Base-by-base conservation (phyloP, 176 grass and related monocot genomes). In the Avena sativa region DNA sequence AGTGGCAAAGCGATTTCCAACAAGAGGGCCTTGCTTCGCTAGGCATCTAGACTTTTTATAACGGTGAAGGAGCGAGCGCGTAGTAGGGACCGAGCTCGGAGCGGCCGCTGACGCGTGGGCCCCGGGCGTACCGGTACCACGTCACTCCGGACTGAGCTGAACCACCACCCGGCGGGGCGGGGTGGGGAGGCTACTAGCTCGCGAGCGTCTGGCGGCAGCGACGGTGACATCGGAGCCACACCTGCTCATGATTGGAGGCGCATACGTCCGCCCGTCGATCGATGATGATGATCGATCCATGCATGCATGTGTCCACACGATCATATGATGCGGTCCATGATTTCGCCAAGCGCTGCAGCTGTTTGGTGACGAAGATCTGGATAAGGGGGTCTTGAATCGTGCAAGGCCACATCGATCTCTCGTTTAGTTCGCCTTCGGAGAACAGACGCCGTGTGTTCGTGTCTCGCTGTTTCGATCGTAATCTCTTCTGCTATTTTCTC, bases 41-140 rank as follows among this genome's bases (percentile, higher is more conserved):
- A 36, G 66, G 80, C 48, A 57, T 74, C 75, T 58, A 56, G 10
- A 30, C 80, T 80, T 84, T 90, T 91, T 91, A 87, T 87, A 91
- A 67, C 55, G 85, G 66, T 21, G 17, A 69, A 55, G 6, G 23
- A 43, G 6, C 19, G 2, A n/a, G 19, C 38, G 70, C 9, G 9
- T 2, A 40, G 46, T 6, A n/a, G 38, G 12, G 25, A 72, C 71
- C 13, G 23, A 6, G 38, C 38, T 40, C 38, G 38, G 38, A 6
- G 38, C 4, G 38, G 38, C 17, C 16, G 5, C 89, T 83, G 85
- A 87, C 80, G 2, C 2, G 75, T 47, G 74, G 89, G 72, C 38
- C 16, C 64, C 64, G 1, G 12, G 0, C 0, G 2, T 7, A 15
- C 83, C 20, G 60, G 19, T 19, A 5, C 9, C 74, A 0, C 49